A percentile compares a stretch with the other conserved stretches of the same genome.
These are phyloP conservation scores for Fomitopsis pulvina DNA, from an alignment of 768 basidiomycete genomes.

Conservation along the genomic window DNA sequence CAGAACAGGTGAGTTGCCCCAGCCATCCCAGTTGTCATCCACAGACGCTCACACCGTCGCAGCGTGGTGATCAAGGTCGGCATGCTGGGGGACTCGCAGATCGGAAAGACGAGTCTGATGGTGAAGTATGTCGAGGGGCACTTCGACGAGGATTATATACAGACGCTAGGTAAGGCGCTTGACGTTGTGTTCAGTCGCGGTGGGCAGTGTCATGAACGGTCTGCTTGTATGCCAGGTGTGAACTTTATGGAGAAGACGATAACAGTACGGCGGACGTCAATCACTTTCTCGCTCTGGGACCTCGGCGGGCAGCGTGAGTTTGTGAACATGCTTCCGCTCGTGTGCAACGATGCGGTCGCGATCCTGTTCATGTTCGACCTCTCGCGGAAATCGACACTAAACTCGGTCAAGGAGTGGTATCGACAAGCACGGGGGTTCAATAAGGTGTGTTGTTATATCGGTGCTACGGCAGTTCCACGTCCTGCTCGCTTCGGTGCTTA, in stretches of 20 bases:
- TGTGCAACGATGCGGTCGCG: constrained; percentile 99
- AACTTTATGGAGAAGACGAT: constrained; percentile 99
- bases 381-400: constrained; percentile 92
- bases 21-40: not conserved
- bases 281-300: constrained; percentile 99
- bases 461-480: not conserved
- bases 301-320: constrained; percentile 96
- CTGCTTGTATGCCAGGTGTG: constrained; percentile 50
- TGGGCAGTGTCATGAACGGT: constrained; percentile 1
- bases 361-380: constrained; percentile 99
- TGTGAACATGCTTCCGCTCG: constrained; percentile 97
- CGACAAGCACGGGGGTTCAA: constrained; percentile 98
- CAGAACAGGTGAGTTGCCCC: constrained; percentile 21
- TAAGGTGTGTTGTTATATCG: constrained; percentile 56
- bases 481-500: not conserved
- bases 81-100: constrained; percentile 99
- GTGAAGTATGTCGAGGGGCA: constrained; percentile 99
- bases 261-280: constrained; percentile 94
- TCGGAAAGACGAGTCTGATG: constrained; percentile 99
- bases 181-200: not conserved
- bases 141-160: constrained; percentile 99
- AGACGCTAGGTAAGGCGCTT: constrained; percentile 84
- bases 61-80: constrained; percentile 98
- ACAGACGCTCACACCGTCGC: not conserved
- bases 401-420: constrained; percentile 99